phyloP scores from a whole-genome alignment of 108 stramenopile genomes.

The Heterococcus sp. region DNA sequence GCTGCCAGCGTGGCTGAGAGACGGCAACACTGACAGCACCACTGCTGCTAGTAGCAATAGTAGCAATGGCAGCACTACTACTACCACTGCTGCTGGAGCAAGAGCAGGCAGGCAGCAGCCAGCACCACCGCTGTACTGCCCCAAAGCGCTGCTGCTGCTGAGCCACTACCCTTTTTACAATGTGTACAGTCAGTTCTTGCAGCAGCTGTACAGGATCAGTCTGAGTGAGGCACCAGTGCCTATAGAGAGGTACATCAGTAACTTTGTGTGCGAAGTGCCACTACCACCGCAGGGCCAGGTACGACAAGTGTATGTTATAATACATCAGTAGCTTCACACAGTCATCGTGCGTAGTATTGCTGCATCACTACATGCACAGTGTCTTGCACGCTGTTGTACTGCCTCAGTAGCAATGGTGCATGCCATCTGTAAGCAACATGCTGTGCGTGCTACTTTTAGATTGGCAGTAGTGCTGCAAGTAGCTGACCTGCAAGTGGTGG shows the following conservation, averaged over 20 bases:
- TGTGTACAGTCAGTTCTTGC: slow-evolving; percentile 65
- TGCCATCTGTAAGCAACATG: not conserved
- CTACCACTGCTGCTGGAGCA: slow-evolving; percentile 5
- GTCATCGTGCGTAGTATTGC: too few species aligned
- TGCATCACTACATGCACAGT: too few species aligned
- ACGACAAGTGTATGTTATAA: slow-evolving; percentile 41
- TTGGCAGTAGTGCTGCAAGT: not conserved
- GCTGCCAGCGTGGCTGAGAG: slow-evolving; percentile 28
- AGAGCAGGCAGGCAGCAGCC: not conserved
- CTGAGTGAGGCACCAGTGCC: slow-evolving; percentile 79
- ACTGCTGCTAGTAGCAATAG: slow-evolving; percentile 6
- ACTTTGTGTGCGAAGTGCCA: slow-evolving; percentile 76
- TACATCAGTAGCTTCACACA: slow-evolving; percentile 43
- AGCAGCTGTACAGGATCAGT: slow-evolving; percentile 73
- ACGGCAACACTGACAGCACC: not conserved
- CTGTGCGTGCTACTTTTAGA: not conserved
- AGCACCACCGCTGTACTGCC: slow-evolving; percentile 59
- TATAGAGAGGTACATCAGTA: slow-evolving; percentile 80
- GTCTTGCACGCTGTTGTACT: not conserved
- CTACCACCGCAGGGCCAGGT: slow-evolving; percentile 75
- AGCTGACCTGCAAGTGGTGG: too few species aligned
- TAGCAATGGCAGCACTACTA: not conserved
- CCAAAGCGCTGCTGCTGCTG: slow-evolving; percentile 76
- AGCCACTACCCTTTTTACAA: slow-evolving; percentile 82
- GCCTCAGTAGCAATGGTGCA: not conserved